A percentile compares a stretch with the other conserved stretches of the same genome.
phyloP scores from a whole-genome alignment of 495 filamentous ascomycete genomes.

The Xylona heveae region DNA sequence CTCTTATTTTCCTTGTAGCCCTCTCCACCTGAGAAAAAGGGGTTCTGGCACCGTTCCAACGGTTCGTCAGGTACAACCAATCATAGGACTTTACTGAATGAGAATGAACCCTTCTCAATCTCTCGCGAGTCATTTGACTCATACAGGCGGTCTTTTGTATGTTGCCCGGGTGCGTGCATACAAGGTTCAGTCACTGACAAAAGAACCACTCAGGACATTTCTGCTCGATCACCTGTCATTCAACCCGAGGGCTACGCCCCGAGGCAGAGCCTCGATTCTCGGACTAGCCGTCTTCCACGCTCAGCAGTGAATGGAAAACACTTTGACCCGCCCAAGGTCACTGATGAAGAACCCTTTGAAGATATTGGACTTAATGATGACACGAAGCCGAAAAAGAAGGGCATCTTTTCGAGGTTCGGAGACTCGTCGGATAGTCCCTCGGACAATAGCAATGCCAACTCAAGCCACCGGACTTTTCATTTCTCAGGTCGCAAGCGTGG shows the following conservation, averaged over 20 bases:
- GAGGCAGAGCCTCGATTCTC: conserved; percentile 62
- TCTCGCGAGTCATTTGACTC: conserved; percentile 96
- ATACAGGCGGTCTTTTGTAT: conserved; percentile 86
- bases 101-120: conserved; percentile 89
- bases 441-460: conserved; percentile 25
- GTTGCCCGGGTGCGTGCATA: conserved; percentile 13
- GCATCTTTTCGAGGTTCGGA: conserved; percentile 73
- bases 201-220: conserved; percentile 52
- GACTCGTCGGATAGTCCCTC: conserved; percentile 25
- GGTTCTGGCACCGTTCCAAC: conserved; percentile 61
- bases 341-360: conserved; percentile 61
- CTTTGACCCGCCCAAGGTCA: conserved; percentile 6
- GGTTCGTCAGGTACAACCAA: conserved; percentile 45
- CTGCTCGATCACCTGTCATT: conserved; percentile 59
- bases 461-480: conserved; percentile 32
- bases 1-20: conserved; percentile 31
- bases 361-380: conserved; percentile 79
- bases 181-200: conserved; percentile 4
- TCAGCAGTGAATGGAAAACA: not conserved
- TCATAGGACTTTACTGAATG: conserved; percentile 45
- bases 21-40: conserved; percentile 70
- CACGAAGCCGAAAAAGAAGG: conserved; percentile 46
- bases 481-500: conserved; percentile 52
- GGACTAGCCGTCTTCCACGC: conserved; percentile 1
- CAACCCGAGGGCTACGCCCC: conserved; percentile 31